These are phyloP conservation scores for Xylaria polymorpha DNA, from an alignment of 2,329 filamentous ascomycete species.

Conservation along the genomic window DNA sequence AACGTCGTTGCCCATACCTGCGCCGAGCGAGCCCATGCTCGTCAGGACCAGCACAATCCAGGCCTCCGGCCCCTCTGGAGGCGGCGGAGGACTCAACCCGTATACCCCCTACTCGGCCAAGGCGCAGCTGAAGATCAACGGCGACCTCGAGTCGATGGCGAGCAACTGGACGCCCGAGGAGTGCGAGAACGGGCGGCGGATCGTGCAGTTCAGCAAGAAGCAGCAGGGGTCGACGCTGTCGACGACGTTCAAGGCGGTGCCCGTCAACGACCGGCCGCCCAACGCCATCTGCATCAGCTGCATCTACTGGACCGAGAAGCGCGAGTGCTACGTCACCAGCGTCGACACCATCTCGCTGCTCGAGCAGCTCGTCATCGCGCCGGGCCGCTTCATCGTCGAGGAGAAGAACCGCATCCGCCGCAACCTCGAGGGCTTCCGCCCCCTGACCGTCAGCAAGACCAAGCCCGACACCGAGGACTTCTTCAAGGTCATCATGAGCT, in stretches of 20 bases:
- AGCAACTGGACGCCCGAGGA: slow-evolving; percentile 87
- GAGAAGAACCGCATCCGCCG: slow-evolving; percentile 98
- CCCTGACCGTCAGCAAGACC: slow-evolving; percentile 91
- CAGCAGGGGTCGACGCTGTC: slow-evolving; percentile 86
- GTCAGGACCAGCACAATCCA: slow-evolving; percentile 68
- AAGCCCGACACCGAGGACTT: slow-evolving; percentile 95
- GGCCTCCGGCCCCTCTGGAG: slow-evolving; percentile 52
- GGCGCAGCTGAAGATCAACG: slow-evolving; percentile 84
- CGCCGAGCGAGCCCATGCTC: slow-evolving; percentile 60
- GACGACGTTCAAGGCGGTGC: slow-evolving; percentile 81
- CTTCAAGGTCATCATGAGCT: slow-evolving; percentile 99
- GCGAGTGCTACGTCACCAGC: slow-evolving; percentile 92
- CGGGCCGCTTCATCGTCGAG: slow-evolving; percentile 88
- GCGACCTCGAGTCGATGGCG: slow-evolving; percentile 86
- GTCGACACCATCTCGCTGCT: slow-evolving; percentile 97
- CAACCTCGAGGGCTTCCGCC: slow-evolving; percentile 94
- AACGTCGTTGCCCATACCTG: slow-evolving; percentile 62
- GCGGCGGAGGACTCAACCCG: slow-evolving; percentile 73
- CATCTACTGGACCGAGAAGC: slow-evolving; percentile 95
- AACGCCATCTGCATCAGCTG: slow-evolving; percentile 96
- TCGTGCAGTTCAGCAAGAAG: slow-evolving; percentile 87
- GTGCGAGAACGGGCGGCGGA: slow-evolving; percentile 78
- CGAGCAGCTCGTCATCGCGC: slow-evolving; percentile 83
- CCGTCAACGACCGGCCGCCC: slow-evolving; percentile 80
- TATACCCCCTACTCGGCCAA: slow-evolving; percentile 87